phyloP scores from a whole-genome alignment of 2,329 filamentous ascomycete species.

The Aspergillus fumigatiaffinis region DNA sequence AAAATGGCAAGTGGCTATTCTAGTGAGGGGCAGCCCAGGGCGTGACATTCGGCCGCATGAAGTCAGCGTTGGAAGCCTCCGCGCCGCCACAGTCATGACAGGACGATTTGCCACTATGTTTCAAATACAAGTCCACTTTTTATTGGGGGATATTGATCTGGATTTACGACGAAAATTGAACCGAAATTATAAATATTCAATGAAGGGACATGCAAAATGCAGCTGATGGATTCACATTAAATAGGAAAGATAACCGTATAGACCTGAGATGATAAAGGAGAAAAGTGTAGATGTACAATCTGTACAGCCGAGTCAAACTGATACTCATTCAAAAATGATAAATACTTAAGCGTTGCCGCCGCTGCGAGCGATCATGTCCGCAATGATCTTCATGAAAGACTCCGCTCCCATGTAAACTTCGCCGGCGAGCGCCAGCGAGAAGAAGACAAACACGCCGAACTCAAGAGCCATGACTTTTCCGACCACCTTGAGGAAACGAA shows the following conservation, averaged over 20 bases:
- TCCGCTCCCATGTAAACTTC: slow-evolving; percentile 48
- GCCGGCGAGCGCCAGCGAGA: slow-evolving; percentile 49
- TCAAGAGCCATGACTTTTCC: slow-evolving; percentile 64
- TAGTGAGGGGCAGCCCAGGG: background rate
- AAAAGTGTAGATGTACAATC: background rate
- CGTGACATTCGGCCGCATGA: background rate
- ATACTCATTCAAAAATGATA: background rate
- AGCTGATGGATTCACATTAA: background rate
- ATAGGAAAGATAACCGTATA: background rate
- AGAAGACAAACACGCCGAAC: slow-evolving; percentile 45
- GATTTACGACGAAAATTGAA: background rate
- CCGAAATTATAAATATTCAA: background rate
- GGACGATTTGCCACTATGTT: background rate
- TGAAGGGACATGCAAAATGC: background rate
- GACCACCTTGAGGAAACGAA: slow-evolving; percentile 70
- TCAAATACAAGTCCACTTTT: background rate
- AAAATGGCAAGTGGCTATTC: background rate
- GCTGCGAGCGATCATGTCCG: slow-evolving; percentile 5
- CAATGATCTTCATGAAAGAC: slow-evolving; percentile 11
- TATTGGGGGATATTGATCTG: background rate
- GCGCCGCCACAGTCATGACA: background rate
- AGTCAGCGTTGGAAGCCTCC: background rate
- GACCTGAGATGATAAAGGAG: background rate
- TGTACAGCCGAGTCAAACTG: background rate
- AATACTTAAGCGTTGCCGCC: background rate